Conservation (phyloP, 164 flowering plant species). For the Berberis thunbergii region DNA sequence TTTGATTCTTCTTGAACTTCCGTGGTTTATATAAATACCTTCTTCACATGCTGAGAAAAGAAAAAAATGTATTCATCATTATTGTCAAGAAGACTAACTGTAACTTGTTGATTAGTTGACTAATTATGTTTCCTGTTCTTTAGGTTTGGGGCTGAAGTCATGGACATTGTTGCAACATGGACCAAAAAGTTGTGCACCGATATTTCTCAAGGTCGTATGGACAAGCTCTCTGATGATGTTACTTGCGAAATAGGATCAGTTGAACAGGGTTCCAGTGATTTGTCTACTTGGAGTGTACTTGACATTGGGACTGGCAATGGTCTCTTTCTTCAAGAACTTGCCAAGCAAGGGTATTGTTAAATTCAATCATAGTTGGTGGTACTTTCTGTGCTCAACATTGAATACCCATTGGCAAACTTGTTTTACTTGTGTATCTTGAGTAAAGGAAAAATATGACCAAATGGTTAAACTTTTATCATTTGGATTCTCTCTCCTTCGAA, state of each 20-base stretch:
- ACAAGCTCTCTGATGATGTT: constrained; percentile 12
- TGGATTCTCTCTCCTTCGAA: too few species aligned
- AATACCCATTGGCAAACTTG: too few species aligned
- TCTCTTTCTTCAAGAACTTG: constrained; percentile 87
- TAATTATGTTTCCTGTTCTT: constrained; percentile 6
- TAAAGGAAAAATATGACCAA: too few species aligned
- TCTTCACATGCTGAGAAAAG: too few species aligned
- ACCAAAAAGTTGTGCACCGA: constrained; percentile 62
- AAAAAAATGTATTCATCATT: too few species aligned
- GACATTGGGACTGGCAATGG: constrained; percentile 99
- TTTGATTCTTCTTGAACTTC: too few species aligned
- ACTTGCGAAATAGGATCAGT: constrained; percentile 24
- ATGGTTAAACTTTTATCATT: too few species aligned
- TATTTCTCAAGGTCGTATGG: constrained; percentile 36
- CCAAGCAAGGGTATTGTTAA: constrained; percentile 77
- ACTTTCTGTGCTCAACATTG: too few species aligned
- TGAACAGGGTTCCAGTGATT: constrained; percentile 31
- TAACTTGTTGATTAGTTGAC: background rate
- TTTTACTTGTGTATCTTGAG: too few species aligned
- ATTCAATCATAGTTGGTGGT: background rate
- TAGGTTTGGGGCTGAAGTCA: constrained; percentile 97
- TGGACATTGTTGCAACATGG: constrained; percentile 87
- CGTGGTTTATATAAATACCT: too few species aligned
- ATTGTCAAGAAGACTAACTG: too few species aligned
- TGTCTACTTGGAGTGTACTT: constrained; percentile 80